Base-by-base conservation (phyloP, 176 grass and related monocot species). In the Typha latifolia region DNA sequence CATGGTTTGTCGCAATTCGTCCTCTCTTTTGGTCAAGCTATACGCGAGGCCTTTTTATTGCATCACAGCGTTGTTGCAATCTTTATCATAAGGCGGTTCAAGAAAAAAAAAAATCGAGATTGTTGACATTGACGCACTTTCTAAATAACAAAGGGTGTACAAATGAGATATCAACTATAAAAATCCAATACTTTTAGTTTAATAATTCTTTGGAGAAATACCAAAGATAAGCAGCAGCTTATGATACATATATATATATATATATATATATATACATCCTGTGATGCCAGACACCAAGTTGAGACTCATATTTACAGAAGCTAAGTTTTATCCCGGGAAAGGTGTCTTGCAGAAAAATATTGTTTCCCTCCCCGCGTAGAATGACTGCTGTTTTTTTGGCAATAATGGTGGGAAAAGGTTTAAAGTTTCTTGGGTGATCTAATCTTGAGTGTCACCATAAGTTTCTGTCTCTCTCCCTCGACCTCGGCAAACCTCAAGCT, bases 401-500 rank as follows among this genome's bases (percentile, higher is more conserved):
- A 51, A 27, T 24, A 51, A 27, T 24, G 32, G 14, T 19, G 13
- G 62, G 43, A 69, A 1, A 10, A 70, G 51, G 51, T 49, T 52
- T 91, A 89, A 34, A 73, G 78, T 81, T 72, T 82, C 70, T 49
- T 70, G 0, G 83, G 83, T 53, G 76, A 71, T 72, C 66, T 59
- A 48, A 72, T 78, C 61, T 92, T 92, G 62, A 93, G 22, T 73
- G 77, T 87, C 89, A 99, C 85, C 69, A 79, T 70, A 1, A 99
- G 89, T 77, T 81, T 90, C 68, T 99, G 89, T 43, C 94, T 74
- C 72, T 99, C 89, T 24, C 94, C 94, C 67, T 90, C 89, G 47
- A 99, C 81, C 81, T 93, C 86, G 0, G 94, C 89, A 43, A 99
- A 99, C 55, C 93, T 89, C 75, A 99, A 52, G 13, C 94, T 99